Conservation (phyloP, 371 early-diverging fungal species). For the Mucor sp. region DNA sequence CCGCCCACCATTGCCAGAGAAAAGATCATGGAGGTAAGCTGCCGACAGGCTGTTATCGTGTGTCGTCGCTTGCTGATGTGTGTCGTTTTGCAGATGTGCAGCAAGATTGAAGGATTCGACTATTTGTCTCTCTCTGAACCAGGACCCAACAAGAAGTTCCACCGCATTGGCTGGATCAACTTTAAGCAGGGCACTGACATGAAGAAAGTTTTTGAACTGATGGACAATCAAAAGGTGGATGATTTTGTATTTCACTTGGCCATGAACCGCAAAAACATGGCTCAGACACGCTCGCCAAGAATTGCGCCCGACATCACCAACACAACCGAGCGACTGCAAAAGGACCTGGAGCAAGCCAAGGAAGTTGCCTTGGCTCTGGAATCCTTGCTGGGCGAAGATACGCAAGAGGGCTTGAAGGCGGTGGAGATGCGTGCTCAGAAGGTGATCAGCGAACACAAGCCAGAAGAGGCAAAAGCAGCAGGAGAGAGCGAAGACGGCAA, state of each 20-base stretch:
- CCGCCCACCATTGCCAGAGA: slow-evolving; percentile 78
- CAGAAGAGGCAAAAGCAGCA: slow-evolving; percentile 1
- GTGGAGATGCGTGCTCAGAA: slow-evolving; percentile 41
- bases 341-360: slow-evolving; percentile 67
- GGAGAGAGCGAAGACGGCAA: slow-evolving; percentile 19
- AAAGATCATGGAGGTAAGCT: slow-evolving; percentile 71
- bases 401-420: slow-evolving; percentile 27
- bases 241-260: slow-evolving; percentile 79
- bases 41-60: background rate
- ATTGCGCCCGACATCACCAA: slow-evolving; percentile 66
- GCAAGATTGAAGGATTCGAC: slow-evolving; percentile 75
- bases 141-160: slow-evolving; percentile 77
- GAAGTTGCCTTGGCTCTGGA: slow-evolving; percentile 67
- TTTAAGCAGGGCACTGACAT: slow-evolving; percentile 85
- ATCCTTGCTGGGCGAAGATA: slow-evolving; percentile 30
- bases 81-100: slow-evolving; percentile 55
- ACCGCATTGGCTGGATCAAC: slow-evolving; percentile 92
- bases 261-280: slow-evolving; percentile 55
- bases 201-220: slow-evolving; percentile 63
- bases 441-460: slow-evolving; percentile 20
- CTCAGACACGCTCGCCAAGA: slow-evolving; percentile 53
- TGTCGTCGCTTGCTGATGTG: background rate
- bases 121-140: slow-evolving; percentile 90
- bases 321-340: slow-evolving; percentile 64
- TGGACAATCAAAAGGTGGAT: slow-evolving; percentile 72